These are phyloP conservation scores for Voacanga thouarsii DNA, from an alignment of 257 asterid species.

Conservation along the genomic window DNA sequence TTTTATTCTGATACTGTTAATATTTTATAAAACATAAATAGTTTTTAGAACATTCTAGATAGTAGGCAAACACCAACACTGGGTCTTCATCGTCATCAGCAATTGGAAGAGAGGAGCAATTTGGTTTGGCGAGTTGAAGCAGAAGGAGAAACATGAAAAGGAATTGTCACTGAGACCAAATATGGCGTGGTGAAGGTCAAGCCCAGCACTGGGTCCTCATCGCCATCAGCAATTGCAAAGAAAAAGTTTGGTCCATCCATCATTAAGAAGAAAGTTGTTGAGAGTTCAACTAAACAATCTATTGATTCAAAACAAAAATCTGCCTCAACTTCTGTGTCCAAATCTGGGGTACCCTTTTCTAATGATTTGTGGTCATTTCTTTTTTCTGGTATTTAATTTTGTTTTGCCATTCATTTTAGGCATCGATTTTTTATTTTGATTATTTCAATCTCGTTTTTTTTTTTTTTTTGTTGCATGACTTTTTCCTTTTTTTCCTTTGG, in stretches of 20 bases:
- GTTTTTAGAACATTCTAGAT: too few relatives aligned
- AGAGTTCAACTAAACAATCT: conserved; percentile 39
- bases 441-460: conserved; percentile 1
- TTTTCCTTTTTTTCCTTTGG: background rate
- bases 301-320: conserved; percentile 38
- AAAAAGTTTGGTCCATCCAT: conserved; percentile 46
- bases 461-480: background rate
- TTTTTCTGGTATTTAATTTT: background rate
- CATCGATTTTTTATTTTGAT: conserved; percentile 11
- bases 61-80: too few relatives aligned
- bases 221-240: conserved; percentile 34
- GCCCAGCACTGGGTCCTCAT: conserved; percentile 43
- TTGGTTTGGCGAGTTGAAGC: too few relatives aligned
- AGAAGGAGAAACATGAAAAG: background rate
- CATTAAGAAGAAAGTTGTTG: conserved; percentile 45
- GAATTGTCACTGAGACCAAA: conserved; percentile 50
- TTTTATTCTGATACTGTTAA: too few relatives aligned
- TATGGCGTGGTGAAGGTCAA: conserved; percentile 39
- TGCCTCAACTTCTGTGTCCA: conserved; percentile 32
- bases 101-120: background rate
- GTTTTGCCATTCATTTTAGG: background rate
- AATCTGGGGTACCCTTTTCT: conserved; percentile 31
- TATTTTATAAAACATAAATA: too few relatives aligned
- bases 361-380: background rate
- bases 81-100: too few relatives aligned